Evolutionary conservation across 257 asterid genomes (phyloP).

Genomic region (Rubia yunnanensis): DNA sequence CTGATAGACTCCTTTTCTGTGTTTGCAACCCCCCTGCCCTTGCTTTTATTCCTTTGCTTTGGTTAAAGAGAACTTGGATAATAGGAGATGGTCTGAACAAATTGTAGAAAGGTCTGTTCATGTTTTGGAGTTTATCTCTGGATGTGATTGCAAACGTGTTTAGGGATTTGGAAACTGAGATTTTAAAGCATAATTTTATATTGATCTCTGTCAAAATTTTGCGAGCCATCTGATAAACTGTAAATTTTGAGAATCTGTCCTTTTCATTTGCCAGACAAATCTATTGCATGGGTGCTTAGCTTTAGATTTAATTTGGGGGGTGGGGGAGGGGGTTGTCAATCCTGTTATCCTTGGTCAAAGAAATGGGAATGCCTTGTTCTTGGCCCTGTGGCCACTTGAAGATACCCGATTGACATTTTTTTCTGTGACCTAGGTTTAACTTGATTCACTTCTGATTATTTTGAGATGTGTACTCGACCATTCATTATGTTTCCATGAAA

Average conservation of each 20-base stretch:
- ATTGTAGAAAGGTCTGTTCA: neutral
- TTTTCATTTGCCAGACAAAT: neutral
- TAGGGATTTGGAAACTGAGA: neutral
- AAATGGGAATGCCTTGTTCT: neutral
- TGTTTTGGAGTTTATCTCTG: neutral
- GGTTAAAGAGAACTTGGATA: neutral
- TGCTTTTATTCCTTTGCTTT: neutral
- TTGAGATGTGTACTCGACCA: neutral
- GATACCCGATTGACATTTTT: neutral
- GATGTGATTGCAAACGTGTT: neutral
- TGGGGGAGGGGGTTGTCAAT: no score
- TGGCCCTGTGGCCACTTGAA: neutral
- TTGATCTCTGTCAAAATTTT: neutral
- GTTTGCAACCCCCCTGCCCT: neutral
- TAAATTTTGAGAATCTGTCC: neutral
- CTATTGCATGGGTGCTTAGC: neutral
- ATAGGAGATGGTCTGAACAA: neutral
- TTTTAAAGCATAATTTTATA: neutral
- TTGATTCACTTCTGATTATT: neutral
- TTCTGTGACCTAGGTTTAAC: neutral
- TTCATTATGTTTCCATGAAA: neutral
- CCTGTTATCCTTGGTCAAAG: neutral
- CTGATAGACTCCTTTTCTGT: conserved; percentile 5
- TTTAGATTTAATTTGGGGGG: neutral
- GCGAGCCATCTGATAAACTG: neutral